Evolutionary conservation across 2,329 filamentous ascomycete species (phyloP).

Genomic region (Beauveria scarabaeidicola): DNA sequence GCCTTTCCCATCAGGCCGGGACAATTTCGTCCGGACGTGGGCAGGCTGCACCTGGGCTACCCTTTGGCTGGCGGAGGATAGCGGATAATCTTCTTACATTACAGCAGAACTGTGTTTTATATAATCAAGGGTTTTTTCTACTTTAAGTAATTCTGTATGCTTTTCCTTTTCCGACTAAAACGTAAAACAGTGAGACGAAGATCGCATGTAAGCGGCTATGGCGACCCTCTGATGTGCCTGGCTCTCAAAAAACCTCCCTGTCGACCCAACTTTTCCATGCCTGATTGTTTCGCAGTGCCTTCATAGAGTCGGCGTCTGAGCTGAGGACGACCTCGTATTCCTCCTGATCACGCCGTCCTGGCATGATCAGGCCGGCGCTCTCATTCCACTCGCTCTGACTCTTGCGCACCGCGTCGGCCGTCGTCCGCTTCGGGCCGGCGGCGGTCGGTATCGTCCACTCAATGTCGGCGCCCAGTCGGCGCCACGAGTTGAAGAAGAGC

Average conservation of each 20-base stretch:
- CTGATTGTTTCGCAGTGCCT: conserved; percentile 17
- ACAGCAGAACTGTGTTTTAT: not conserved
- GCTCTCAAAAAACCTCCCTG: not conserved
- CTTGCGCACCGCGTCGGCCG: conserved; percentile 24
- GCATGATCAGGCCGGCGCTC: conserved; percentile 25
- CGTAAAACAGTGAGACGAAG: not conserved
- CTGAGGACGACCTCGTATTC: conserved; percentile 25
- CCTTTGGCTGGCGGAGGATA: not conserved
- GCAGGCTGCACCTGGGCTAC: not conserved
- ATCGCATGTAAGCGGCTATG: no score
- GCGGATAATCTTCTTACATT: not conserved
- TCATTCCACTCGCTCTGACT: conserved; percentile 22
- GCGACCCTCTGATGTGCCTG: not conserved
- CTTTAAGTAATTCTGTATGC: no score
- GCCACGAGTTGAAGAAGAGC: conserved; percentile 38
- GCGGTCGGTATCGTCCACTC: conserved; percentile 25
- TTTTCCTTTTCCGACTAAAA: not conserved
- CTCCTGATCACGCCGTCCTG: conserved; percentile 17
- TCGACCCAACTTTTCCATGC: conserved; percentile 23
- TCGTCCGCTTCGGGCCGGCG: not conserved
- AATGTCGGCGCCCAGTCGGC: conserved; percentile 33
- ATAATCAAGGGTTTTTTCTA: not conserved
- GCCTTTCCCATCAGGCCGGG: not conserved
- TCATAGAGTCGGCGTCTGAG: conserved; percentile 23
- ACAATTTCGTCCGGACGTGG: not conserved